Evolutionary conservation across 805 yeast genomes (phyloP).

Genomic region (Metschnikowia kofuensis): DNA sequence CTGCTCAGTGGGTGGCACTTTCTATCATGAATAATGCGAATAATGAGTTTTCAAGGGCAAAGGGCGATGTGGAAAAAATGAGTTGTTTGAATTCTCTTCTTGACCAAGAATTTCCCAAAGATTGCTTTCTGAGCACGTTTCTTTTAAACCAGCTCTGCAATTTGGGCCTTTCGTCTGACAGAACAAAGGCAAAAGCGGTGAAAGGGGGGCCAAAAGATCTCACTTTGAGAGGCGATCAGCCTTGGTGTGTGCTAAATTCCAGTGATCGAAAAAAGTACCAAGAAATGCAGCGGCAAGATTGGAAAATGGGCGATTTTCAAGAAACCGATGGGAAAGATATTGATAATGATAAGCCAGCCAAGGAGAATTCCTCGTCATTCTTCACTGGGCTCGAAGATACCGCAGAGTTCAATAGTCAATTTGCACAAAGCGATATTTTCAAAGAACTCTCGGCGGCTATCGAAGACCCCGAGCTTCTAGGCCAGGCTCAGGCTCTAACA

Average conservation of each 20-base stretch:
- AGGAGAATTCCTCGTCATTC: neutral
- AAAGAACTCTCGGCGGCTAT: neutral
- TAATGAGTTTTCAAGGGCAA: constrained; percentile 1
- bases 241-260: neutral
- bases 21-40: constrained; percentile 4
- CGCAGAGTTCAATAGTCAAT: neutral
- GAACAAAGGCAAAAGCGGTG: neutral
- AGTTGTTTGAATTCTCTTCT: neutral
- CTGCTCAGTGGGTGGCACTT: constrained; percentile 7
- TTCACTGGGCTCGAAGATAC: constrained; percentile 8
- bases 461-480: neutral
- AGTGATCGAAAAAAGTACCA: neutral
- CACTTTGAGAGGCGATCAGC: neutral
- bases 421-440: neutral
- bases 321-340: neutral
- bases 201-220: neutral
- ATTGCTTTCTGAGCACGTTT: constrained; percentile 3
- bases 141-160: constrained; percentile 1
- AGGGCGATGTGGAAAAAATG: neutral
- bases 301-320: neutral
- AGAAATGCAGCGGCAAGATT: neutral
- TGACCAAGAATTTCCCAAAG: neutral
- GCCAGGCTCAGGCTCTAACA: neutral
- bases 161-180: neutral
- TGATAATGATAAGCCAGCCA: neutral